Base-by-base conservation (phyloP, 768 basidiomycete species). In the Mycena kentingensis region DNA sequence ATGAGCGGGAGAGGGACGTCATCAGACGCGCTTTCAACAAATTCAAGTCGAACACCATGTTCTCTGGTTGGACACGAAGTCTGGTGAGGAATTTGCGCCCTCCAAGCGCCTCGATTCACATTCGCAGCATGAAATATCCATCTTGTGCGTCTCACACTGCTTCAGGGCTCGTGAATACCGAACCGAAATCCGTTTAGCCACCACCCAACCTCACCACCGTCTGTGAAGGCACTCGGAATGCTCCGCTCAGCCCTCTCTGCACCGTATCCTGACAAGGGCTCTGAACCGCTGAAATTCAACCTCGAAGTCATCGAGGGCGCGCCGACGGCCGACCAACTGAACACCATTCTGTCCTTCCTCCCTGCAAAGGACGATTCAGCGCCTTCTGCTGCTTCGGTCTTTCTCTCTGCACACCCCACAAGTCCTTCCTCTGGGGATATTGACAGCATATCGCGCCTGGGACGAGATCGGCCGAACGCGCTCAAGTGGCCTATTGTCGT, bases 401-500 rank as follows among this genome's bases (percentile, higher is more conserved):
- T 89, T 53, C 64, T 90, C 42, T 88, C 87, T 1, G 76, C 83
- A 0, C 88, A 88, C 59, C n/a, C n/a, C n/a, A n/a, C n/a, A n/a
- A n/a, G n/a, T 37, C 85, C 84, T 0, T 70, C 80, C 0, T 69
- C 73, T 35, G 71, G 69, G 18, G 67, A 67, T 24, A 59, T 78
- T 0, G 67, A 75, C 5, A 77, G 67, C 7, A 70, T 90, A 8
- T 70, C 70, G 2, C 68, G 76, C 25, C 73, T 88, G 10, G 87
- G 75, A 0, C 60, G 70, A 37, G 72, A 74, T 66, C 83, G 83
- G 51, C 85, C 83, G 1, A 74, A 73, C 13, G 81, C 80, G 15
- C 67, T 90, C 58, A 88, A 83, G 57, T 91, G 87, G 88, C 89
- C 89, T 0, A 78, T 91, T 39, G 86, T 91, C 0, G 89, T 91